Conservation (phyloP, 345 rosid species). For the Brassica rapa region DNA sequence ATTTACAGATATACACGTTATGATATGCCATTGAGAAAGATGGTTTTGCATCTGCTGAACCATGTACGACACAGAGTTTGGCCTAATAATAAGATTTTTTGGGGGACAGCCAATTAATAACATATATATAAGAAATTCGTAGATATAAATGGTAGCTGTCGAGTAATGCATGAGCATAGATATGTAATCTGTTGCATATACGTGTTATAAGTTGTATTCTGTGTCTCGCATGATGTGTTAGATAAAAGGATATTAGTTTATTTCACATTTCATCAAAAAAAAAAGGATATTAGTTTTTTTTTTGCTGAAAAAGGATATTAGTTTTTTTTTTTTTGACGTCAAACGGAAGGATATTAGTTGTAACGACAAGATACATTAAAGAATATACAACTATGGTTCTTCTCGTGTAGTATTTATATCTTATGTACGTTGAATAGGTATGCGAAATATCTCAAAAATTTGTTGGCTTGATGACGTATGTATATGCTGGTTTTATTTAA, state of each 20-base stretch:
- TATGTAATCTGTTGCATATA: not conserved
- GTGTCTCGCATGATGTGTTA: conserved; percentile 28
- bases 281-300: too few species aligned
- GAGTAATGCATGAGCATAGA: conserved; percentile 11
- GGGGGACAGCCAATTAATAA: not conserved
- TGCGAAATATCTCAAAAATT: conserved; percentile 7
- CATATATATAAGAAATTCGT: not conserved
- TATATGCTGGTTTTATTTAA: not conserved
- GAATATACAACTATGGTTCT: conserved; percentile 12
- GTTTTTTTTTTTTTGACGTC: too few species aligned
- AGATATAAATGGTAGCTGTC: not conserved
- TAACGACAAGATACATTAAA: conserved; percentile 15
- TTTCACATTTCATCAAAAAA: too few species aligned
- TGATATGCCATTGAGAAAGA: not conserved
- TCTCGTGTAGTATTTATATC: conserved; percentile 15
- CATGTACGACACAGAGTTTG: conserved; percentile 14
- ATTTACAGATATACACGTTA: not conserved
- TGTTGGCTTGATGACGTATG: conserved; percentile 32
- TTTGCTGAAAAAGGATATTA: too few species aligned
- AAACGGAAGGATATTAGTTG: conserved; percentile 16
- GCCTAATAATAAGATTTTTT: not conserved
- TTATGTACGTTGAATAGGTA: conserved; percentile 31
- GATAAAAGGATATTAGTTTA: conserved; percentile 24
- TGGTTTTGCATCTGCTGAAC: conserved; percentile 4
- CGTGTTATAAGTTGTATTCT: conserved; percentile 20